Base-by-base conservation (phyloP, 73 alveolate genomes). In the Effrenium voratum region DNA sequence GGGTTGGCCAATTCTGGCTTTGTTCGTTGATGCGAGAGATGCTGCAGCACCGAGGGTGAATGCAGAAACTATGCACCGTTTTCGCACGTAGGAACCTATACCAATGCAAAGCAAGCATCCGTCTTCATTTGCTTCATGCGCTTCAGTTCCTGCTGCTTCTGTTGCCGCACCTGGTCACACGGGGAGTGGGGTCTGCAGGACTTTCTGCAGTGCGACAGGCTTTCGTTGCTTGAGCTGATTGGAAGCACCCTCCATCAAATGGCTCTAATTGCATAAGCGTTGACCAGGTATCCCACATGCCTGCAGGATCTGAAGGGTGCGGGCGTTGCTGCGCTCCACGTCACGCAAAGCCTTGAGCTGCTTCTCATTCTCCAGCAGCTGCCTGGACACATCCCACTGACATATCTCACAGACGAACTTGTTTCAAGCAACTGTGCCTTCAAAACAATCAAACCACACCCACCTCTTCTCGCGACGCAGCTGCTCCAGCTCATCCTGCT, bases 381-480 rank as follows among this genome's bases (percentile, higher is more conserved):
- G 84, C 95, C 95, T 87, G 49, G 46, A 44, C 0, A 28, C 8
- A 28, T 43, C 22, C 86, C 19, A 26, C 43, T 28, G 24, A 32
- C 40, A 60, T 15, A 4, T 32, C n/a, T n/a, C 1, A 26, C 10
- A 66, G n/a, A 28, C 79, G 30, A 8, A n/a, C 40, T 66, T 66
- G 43, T 66, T 30, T 30, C 16, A 2, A 16, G 34, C 43, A 66
- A 30, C 44, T 26, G 79, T 24, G 15, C 60, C 40, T 13, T 28
- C 19, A 2, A 44, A 24, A 26, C 90, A 3, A 5, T 2, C 70
- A 40, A 3, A 1, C 76, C 38, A 43, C 0, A 3, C 36, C 26
- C 26, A 60, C 98, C 98, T 92, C 98, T 92, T 92, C 98, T 92
- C 98, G 28, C 76, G 38, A 26, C 98, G 91, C 80, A 92, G 98